Percentiles rank a stretch among this genome's conserved stretches.
phyloP scores from a whole-genome alignment of 495 filamentous ascomycete genomes.

The Penicillium canescens region DNA sequence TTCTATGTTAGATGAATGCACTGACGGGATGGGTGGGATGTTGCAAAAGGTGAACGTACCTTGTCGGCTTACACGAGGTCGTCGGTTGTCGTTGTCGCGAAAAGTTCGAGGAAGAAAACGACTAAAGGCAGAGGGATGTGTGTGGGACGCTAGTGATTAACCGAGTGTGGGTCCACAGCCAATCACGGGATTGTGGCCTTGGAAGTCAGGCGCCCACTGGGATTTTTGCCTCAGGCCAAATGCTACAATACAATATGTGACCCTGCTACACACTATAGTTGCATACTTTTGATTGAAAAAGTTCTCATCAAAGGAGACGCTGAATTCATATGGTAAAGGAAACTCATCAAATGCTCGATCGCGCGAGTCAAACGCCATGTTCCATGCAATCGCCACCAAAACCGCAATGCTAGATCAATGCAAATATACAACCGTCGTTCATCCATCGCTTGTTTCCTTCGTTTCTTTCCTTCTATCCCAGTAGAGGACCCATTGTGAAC shows the following conservation, averaged over 20 bases:
- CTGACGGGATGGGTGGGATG: slow-evolving; percentile 1
- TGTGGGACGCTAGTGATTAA: slow-evolving; percentile 52
- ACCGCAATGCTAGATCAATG: slow-evolving; percentile 1
- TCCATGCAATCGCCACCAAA: neutral
- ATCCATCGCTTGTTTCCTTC: neutral
- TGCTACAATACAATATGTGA: too few species aligned
- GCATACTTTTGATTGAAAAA: neutral
- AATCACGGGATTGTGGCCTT: slow-evolving; percentile 16
- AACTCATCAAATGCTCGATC: neutral
- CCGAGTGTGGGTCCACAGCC: slow-evolving; percentile 32
- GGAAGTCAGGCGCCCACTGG: neutral
- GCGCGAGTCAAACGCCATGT: neutral
- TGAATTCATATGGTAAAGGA: neutral
- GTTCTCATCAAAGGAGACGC: neutral
- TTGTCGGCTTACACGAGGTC: slow-evolving; percentile 50
- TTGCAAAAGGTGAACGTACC: slow-evolving; percentile 34
- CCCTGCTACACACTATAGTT: too few species aligned
- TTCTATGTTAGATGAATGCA: slow-evolving; percentile 11
- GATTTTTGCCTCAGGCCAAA: neutral
- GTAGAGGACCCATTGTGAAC: too few species aligned
- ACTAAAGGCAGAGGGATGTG: slow-evolving; percentile 40
- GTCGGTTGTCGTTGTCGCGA: slow-evolving; percentile 52
- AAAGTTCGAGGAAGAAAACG: slow-evolving; percentile 41
- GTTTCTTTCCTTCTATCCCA: too few species aligned
- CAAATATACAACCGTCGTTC: neutral